Percentiles rank a stretch among this genome's conserved stretches.
These are phyloP conservation scores for Aspergillus pseudotamarii DNA, from an alignment of 2,329 filamentous ascomycete species.

Conservation along the genomic window DNA sequence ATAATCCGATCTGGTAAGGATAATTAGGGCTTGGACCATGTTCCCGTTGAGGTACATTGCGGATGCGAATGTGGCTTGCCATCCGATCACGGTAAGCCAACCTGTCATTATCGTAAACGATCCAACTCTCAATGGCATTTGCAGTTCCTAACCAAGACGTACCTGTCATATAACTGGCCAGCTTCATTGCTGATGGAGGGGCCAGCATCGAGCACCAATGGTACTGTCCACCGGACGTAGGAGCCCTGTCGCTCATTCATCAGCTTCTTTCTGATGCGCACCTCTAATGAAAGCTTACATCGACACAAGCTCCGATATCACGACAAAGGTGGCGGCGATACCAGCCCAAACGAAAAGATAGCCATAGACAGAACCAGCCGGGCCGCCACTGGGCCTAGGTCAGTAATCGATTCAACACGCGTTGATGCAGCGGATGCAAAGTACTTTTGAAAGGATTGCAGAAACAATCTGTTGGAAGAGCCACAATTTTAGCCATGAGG, in stretches of 20 bases:
- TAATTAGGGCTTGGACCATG: constrained; percentile 39
- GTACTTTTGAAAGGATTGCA: constrained; percentile 27
- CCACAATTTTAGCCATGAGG: not conserved
- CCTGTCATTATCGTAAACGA: constrained; percentile 21
- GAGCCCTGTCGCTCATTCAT: constrained; percentile 26
- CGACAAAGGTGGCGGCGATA: constrained; percentile 28
- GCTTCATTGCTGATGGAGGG: constrained; percentile 34
- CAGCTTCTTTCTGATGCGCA: not conserved
- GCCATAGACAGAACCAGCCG: constrained; percentile 35
- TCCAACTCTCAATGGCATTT: not conserved
- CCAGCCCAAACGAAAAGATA: constrained; percentile 39
- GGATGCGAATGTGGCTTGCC: constrained; percentile 48
- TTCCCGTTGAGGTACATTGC: constrained; percentile 35
- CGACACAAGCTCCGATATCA: constrained; percentile 36
- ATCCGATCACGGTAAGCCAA: constrained; percentile 47
- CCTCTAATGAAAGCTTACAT: constrained; percentile 25
- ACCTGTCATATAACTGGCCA: constrained; percentile 44
- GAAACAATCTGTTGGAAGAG: constrained; percentile 16
- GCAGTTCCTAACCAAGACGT: not conserved
- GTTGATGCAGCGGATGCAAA: not conserved
- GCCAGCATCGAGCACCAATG: constrained; percentile 48
- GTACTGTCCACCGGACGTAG: constrained; percentile 42
- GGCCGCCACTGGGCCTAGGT: constrained; percentile 29
- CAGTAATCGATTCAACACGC: not conserved
- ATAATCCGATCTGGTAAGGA: constrained; percentile 44